These are phyloP conservation scores for Sarocladium brachiariae DNA, from an alignment of 2,329 filamentous ascomycete genomes.

Conservation along the genomic window DNA sequence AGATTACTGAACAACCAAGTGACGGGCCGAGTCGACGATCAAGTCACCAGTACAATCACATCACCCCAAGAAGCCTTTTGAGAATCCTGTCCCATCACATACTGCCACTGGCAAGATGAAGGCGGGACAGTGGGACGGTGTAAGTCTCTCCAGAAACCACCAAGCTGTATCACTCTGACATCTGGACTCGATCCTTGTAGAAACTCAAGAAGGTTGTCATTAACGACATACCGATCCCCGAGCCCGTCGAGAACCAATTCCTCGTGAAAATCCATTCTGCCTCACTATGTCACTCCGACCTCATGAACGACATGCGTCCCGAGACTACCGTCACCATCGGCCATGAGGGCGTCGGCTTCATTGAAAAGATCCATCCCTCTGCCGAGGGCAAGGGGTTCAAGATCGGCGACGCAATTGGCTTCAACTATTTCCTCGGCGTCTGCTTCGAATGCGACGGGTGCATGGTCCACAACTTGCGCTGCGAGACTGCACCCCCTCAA, in stretches of 20 bases:
- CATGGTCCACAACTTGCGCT: slow-evolving; percentile 34
- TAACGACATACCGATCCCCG: slow-evolving; percentile 36
- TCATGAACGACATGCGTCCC: slow-evolving; percentile 19
- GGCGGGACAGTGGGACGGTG: slow-evolving; percentile 16
- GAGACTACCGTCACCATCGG: slow-evolving; percentile 25
- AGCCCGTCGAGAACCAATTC: slow-evolving; percentile 32
- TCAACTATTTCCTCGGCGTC: slow-evolving; percentile 36
- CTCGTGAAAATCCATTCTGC: slow-evolving; percentile 29
- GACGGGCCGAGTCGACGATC: too few species aligned
- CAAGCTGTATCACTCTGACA: background rate
- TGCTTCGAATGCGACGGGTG: slow-evolving; percentile 42
- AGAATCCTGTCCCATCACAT: background rate
- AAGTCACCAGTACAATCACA: too few species aligned
- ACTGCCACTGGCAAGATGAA: slow-evolving; percentile 14
- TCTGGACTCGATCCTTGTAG: slow-evolving; percentile 8
- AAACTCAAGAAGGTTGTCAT: slow-evolving; percentile 22
- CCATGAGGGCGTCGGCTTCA: slow-evolving; percentile 39
- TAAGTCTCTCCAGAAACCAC: slow-evolving; percentile 9
- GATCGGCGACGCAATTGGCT: slow-evolving; percentile 36
- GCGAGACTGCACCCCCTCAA: slow-evolving; percentile 28
- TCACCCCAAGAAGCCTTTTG: background rate
- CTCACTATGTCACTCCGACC: slow-evolving; percentile 27
- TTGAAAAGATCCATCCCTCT: slow-evolving; percentile 29
- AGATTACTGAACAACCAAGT: too few species aligned
- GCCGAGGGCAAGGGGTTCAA: slow-evolving; percentile 31